Percentiles rank a stretch among this genome's conserved stretches.
Conservation (phyloP, 306 rosid genomes). For the Pyrus pyrifolia region DNA sequence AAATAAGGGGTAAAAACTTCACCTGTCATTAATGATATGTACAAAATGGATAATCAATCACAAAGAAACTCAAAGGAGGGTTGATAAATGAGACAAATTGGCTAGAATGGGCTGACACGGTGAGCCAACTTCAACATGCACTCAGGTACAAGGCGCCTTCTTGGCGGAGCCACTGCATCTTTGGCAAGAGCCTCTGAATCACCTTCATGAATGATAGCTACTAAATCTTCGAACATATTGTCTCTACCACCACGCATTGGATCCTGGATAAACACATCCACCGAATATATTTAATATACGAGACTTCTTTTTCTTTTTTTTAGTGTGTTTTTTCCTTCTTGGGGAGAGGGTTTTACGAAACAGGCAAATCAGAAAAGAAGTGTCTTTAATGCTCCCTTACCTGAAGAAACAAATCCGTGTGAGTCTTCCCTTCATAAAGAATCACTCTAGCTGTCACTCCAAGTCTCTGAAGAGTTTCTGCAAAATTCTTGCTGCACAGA, state of each 20-base stretch:
- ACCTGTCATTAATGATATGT: not conserved
- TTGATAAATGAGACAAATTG: constrained; percentile 1
- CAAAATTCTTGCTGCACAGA: constrained; percentile 56
- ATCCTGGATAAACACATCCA: constrained; percentile 43
- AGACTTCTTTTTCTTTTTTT: not conserved
- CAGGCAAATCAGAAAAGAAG: not conserved
- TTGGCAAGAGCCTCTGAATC: constrained; percentile 62
- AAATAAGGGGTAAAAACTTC: not conserved
- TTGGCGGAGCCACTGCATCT: constrained; percentile 63
- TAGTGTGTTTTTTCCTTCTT: not conserved
- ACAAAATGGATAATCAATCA: not conserved
- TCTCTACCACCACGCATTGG: constrained; percentile 95
- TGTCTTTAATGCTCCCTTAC: constrained; percentile 26
- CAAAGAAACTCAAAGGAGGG: not conserved
- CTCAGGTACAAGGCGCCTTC: constrained; percentile 89
- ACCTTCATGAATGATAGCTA: constrained; percentile 53
- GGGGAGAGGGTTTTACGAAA: not conserved
- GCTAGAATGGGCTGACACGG: constrained; percentile 74
- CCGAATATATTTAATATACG: not conserved
- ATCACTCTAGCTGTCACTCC: constrained; percentile 70
- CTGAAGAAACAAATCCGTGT: constrained; percentile 94
- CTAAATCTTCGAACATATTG: constrained; percentile 68
- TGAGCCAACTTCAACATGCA: constrained; percentile 78
- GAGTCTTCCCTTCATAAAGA: constrained; percentile 79
- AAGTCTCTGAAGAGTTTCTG: constrained; percentile 62